These are phyloP conservation scores for Karstenula rhodostoma DNA, from an alignment of 2,329 filamentous ascomycete genomes.

Conservation along the genomic window DNA sequence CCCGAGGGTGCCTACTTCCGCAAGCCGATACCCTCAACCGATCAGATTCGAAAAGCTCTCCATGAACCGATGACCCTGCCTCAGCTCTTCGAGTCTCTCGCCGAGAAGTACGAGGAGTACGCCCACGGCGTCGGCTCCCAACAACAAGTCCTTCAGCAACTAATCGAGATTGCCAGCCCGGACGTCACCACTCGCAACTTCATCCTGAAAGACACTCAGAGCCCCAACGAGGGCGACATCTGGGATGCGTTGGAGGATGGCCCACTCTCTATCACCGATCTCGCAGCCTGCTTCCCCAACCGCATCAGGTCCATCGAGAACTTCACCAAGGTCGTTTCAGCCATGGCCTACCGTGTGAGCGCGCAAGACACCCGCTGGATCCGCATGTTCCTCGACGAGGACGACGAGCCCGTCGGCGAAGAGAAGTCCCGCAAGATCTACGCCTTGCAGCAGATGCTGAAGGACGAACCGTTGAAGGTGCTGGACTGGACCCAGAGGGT, in stretches of 20 bases:
- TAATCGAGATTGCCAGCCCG: background rate
- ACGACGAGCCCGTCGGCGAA: background rate
- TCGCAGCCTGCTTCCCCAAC: background rate
- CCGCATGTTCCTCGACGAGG: background rate
- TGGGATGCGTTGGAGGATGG: background rate
- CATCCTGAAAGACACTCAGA: background rate
- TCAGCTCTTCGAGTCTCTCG: background rate
- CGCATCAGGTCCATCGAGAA: background rate
- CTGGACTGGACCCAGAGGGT: background rate
- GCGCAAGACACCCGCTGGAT: background rate
- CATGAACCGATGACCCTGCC: background rate
- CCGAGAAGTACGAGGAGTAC: background rate
- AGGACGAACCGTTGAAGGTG: background rate
- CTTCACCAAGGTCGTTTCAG: background rate
- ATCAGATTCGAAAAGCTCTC: background rate
- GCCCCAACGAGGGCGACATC: background rate
- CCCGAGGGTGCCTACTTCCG: slow-evolving; percentile 3
- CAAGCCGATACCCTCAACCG: background rate
- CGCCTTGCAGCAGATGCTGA: background rate
- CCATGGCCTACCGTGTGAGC: background rate
- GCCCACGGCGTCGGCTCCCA: slow-evolving; percentile 7
- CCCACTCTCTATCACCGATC: background rate
- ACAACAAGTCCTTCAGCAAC: background rate
- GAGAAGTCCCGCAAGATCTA: background rate
- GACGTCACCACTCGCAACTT: slow-evolving; percentile 3